Evolutionary conservation across 2,329 filamentous ascomycete species (phyloP).

Genomic region (Clathrospora elynae): DNA sequence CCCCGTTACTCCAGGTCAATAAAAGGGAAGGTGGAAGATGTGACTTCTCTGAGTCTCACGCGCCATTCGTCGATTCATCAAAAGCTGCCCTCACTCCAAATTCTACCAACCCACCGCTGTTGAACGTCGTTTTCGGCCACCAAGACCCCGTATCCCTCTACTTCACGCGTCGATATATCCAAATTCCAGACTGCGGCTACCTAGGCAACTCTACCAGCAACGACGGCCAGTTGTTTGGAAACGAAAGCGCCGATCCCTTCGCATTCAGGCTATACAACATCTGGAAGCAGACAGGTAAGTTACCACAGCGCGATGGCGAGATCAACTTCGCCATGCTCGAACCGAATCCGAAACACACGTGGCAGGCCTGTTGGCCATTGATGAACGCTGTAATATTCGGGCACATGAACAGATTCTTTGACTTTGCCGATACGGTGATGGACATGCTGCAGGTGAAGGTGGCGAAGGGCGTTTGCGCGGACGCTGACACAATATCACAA

Average conservation of each 20-base stretch:
- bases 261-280: slow-evolving; percentile 4
- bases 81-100: too few relatives aligned
- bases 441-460: slow-evolving; percentile 17
- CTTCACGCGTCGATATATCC: too few relatives aligned
- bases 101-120: too few relatives aligned
- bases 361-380: slow-evolving; percentile 19
- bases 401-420: slow-evolving; percentile 9
- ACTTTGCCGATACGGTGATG: slow-evolving; percentile 22
- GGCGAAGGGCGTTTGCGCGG: slow-evolving; percentile 1
- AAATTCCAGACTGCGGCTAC: too few relatives aligned
- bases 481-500: slow-evolving; percentile 20
- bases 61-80: too few relatives aligned
- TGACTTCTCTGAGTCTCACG: too few relatives aligned
- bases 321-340: neutral
- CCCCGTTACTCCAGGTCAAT: too few relatives aligned
- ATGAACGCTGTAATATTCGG: slow-evolving; percentile 25
- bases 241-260: neutral
- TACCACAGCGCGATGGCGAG: neutral
- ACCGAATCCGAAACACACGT: slow-evolving; percentile 7
- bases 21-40: too few relatives aligned
- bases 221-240: too few relatives aligned
- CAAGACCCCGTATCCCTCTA: too few relatives aligned
- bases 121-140: too few relatives aligned
- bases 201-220: too few relatives aligned
- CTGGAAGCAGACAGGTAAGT: slow-evolving; percentile 8